Evolutionary conservation across 2,329 filamentous ascomycete species (phyloP).

Genomic region (Penicillium sp.): DNA sequence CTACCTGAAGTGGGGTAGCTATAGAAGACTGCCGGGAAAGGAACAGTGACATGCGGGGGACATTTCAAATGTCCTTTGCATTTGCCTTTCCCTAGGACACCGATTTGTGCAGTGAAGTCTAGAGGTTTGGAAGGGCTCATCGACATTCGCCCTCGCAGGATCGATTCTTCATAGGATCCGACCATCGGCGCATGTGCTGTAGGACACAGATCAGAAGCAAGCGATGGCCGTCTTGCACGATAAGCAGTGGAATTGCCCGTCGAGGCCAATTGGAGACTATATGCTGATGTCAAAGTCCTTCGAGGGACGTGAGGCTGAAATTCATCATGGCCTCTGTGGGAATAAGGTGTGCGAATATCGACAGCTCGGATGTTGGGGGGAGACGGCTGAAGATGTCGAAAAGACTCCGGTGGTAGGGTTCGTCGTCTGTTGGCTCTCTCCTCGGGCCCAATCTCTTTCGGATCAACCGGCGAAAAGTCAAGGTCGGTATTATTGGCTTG

Average conservation of each 20-base stretch:
- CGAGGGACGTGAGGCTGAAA: constrained; percentile 70
- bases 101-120: constrained; percentile 92
- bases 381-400: constrained; percentile 51
- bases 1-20: constrained; percentile 73
- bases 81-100: constrained; percentile 83
- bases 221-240: constrained; percentile 64
- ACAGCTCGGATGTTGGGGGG: constrained; percentile 38
- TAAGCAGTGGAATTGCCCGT: constrained; percentile 39
- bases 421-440: constrained; percentile 63
- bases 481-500: constrained; percentile 81
- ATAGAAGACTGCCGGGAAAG: constrained; percentile 95
- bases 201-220: constrained; percentile 71
- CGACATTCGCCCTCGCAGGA: constrained; percentile 92
- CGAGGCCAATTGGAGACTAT: constrained; percentile 49
- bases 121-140: constrained; percentile 90
- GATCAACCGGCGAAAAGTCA: constrained; percentile 59
- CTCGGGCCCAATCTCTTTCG: constrained; percentile 48
- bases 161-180: constrained; percentile 96
- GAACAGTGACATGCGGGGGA: constrained; percentile 83
- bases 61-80: constrained; percentile 84
- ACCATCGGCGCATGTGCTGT: constrained; percentile 93
- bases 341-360: constrained; percentile 45
- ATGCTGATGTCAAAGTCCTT: constrained; percentile 68
- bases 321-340: constrained; percentile 58
- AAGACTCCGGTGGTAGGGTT: constrained; percentile 66